Evolutionary conservation across 352 stramenopile genomes (phyloP).

Genomic region (Phytopythium cucurbitacearum): DNA sequence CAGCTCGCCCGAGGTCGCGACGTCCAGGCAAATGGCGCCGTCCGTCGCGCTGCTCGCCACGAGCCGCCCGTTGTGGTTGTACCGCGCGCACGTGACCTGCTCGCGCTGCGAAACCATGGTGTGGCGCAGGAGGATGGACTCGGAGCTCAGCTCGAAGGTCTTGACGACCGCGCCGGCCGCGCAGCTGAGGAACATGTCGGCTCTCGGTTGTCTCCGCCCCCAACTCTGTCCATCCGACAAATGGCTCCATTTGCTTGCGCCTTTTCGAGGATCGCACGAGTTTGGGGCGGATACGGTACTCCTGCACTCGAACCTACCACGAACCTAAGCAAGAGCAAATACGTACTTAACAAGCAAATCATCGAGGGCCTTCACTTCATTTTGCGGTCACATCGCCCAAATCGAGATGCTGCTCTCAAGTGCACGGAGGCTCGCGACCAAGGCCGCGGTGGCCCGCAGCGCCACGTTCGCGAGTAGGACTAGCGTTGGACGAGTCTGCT

Average conservation of each 20-base stretch:
- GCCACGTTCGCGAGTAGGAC: constrained; percentile 12
- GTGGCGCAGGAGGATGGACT: constrained; percentile 36
- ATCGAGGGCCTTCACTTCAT: background rate
- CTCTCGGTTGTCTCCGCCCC: no score
- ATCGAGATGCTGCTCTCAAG: constrained; percentile 6
- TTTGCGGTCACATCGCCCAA: background rate
- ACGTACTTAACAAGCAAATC: no score
- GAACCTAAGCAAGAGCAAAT: no score
- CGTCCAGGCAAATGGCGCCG: constrained; percentile 52
- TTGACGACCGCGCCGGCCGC: constrained; percentile 43
- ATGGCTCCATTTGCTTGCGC: background rate
- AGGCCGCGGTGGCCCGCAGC: background rate
- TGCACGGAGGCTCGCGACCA: constrained; percentile 1
- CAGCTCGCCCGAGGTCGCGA: constrained; percentile 47
- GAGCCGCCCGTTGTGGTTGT: constrained; percentile 72
- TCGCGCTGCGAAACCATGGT: constrained; percentile 44
- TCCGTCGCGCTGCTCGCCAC: constrained; percentile 59
- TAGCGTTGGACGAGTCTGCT: background rate
- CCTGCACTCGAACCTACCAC: no score
- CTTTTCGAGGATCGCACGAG: background rate
- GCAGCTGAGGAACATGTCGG: constrained; percentile 56
- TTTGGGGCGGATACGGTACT: no score
- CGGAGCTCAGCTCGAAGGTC: constrained; percentile 55
- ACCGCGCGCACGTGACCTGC: constrained; percentile 55
- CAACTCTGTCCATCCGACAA: no score